phyloP scores from a whole-genome alignment of 352 stramenopile species.

The Phytophthora cactorum region DNA sequence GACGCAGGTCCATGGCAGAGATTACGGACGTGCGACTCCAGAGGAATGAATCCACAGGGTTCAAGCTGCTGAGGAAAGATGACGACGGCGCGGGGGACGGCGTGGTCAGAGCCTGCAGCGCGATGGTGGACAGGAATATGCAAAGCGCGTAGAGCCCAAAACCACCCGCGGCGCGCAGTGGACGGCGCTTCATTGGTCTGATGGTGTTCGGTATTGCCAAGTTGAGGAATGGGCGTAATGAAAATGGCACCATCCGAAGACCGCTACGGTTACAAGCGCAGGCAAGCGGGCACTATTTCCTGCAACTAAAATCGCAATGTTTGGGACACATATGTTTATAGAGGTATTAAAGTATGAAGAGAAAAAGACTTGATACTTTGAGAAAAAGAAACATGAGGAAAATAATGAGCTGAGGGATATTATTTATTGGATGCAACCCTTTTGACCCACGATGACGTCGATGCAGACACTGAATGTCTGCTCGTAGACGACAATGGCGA shows the following conservation, averaged over 20 bases:
- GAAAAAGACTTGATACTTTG: too few relatives aligned
- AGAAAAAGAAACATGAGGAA: too few relatives aligned
- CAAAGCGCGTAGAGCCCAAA: constrained; percentile 34
- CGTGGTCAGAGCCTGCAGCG: constrained; percentile 31
- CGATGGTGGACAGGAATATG: constrained; percentile 38
- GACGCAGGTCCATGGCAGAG: constrained; percentile 40
- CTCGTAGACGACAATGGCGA: too few relatives aligned
- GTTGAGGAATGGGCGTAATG: constrained; percentile 16
- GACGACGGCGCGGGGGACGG: constrained; percentile 11
- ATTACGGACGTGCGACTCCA: constrained; percentile 11
- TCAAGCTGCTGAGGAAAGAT: constrained; percentile 29
- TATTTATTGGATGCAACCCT: too few relatives aligned
- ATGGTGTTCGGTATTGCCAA: background rate
- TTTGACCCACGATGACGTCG: too few relatives aligned
- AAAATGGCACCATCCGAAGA: constrained; percentile 1
- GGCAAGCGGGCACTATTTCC: background rate
- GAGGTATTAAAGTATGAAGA: too few relatives aligned
- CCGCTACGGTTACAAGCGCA: constrained; percentile 10
- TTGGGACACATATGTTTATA: too few relatives aligned
- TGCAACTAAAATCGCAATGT: too few relatives aligned
- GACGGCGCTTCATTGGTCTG: constrained; percentile 38
- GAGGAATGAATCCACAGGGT: constrained; percentile 22
- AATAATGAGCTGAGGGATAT: too few relatives aligned
- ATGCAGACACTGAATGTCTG: too few relatives aligned
- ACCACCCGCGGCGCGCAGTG: constrained; percentile 14